phyloP scores from a whole-genome alignment of 179 eudicot species.

The Nepenthes alata region DNA sequence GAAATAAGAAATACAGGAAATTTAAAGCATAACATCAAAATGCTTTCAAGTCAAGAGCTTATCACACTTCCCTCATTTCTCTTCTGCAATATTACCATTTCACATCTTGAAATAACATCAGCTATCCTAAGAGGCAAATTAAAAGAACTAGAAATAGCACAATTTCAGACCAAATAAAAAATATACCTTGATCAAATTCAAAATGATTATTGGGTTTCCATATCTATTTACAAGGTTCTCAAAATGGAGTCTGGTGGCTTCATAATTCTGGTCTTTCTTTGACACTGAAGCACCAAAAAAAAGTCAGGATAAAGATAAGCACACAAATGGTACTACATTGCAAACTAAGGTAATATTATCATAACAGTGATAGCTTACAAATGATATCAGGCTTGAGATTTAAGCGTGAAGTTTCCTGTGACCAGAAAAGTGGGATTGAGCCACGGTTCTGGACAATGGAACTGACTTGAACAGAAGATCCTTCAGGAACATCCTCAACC shows the following conservation, averaged over 20 bases:
- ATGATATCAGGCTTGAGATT: constrained; percentile 62
- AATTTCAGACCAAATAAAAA: not conserved
- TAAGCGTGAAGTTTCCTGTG: constrained; percentile 57
- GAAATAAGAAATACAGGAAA: not conserved
- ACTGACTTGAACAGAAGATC: constrained; percentile 30
- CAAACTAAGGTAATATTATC: not conserved
- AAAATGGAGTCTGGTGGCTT: constrained; percentile 89
- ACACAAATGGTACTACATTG: constrained; percentile 60
- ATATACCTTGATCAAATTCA: constrained; percentile 83
- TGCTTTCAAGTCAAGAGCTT: no score
- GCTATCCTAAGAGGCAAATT: no score
- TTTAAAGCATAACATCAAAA: not conserved
- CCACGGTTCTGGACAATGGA: constrained; percentile 81
- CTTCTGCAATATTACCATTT: no score
- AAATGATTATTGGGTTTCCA: constrained; percentile 82
- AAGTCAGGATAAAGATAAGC: constrained; percentile 43
- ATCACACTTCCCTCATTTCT: no score
- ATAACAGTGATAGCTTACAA: constrained; percentile 26
- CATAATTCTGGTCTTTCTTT: constrained; percentile 61
- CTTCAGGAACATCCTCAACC: constrained; percentile 36
- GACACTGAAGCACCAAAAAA: constrained; percentile 45
- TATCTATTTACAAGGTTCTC: constrained; percentile 80
- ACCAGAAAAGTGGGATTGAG: constrained; percentile 84
- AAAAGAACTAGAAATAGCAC: not conserved
- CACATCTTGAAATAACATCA: no score